These are phyloP conservation scores for Leucaena leucocephala DNA, from an alignment of 306 rosid genomes.

Conservation along the genomic window DNA sequence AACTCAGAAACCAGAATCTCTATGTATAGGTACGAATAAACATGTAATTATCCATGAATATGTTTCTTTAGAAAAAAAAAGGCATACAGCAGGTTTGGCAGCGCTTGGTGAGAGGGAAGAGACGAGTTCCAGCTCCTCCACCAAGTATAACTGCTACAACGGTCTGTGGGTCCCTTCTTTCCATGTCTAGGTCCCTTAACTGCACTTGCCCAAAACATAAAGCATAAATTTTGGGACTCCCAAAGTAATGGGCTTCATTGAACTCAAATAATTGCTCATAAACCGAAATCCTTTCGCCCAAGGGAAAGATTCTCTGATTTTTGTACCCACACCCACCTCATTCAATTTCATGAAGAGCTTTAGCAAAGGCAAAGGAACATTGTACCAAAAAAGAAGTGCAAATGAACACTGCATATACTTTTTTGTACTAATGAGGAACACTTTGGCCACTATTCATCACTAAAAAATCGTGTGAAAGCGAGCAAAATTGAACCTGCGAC, in stretches of 20 bases:
- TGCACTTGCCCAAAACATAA: conserved; percentile 45
- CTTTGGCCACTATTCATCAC: neutral
- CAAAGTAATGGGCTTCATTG: neutral
- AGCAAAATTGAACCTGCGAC: neutral
- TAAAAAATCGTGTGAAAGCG: neutral
- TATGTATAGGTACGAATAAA: no score
- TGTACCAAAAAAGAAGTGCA: neutral
- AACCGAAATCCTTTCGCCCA: neutral
- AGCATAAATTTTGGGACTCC: conserved; percentile 2
- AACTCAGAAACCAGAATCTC: neutral
- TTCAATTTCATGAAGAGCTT: neutral
- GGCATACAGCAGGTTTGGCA: conserved; percentile 94
- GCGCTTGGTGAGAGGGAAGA: conserved; percentile 89
- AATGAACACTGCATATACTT: neutral
- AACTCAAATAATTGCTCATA: neutral
- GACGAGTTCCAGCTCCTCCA: conserved; percentile 99
- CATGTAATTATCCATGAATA: no score
- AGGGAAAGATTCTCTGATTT: neutral
- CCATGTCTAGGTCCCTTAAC: conserved; percentile 67
- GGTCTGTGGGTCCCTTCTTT: conserved; percentile 67
- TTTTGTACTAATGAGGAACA: neutral
- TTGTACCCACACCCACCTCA: neutral
- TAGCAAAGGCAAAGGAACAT: neutral
- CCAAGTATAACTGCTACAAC: conserved; percentile 88
- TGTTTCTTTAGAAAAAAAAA: neutral